A percentile compares a stretch with the other conserved stretches of the same genome.
These are phyloP conservation scores for Phytopythium aichiense DNA, from an alignment of 352 stramenopile species.

Conservation along the genomic window DNA sequence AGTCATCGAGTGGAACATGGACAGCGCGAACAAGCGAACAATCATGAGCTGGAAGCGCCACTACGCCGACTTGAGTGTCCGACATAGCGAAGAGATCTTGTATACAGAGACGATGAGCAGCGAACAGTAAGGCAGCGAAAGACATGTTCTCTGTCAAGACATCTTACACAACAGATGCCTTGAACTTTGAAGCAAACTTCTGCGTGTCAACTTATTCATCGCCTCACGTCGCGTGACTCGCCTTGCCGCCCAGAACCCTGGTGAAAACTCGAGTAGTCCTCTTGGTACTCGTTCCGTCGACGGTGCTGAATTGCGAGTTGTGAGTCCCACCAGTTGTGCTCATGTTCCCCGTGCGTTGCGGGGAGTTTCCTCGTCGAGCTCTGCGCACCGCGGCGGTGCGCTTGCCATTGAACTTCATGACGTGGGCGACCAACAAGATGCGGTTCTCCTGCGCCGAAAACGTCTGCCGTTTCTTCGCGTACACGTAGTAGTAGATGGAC, in stretches of 20 bases:
- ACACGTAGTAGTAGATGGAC: constrained; percentile 15
- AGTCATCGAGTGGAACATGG: constrained; percentile 53
- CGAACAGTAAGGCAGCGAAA: background rate
- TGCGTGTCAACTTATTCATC: background rate
- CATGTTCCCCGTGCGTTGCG: background rate
- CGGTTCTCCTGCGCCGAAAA: constrained; percentile 16
- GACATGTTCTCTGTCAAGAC: background rate
- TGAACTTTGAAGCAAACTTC: background rate
- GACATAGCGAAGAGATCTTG: constrained; percentile 20
- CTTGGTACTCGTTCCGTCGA: background rate
- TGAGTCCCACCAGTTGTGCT: background rate
- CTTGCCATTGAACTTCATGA: constrained; percentile 12
- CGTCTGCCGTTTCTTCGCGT: constrained; percentile 16
- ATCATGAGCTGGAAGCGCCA: constrained; percentile 30
- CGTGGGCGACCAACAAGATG: constrained; percentile 11
- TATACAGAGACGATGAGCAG: constrained; percentile 18
- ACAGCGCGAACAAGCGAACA: constrained; percentile 13
- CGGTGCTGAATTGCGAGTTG: background rate
- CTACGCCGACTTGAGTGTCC: constrained; percentile 5
- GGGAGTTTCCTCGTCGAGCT: background rate
- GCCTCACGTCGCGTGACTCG: background rate
- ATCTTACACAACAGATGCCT: background rate
- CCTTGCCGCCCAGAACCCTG: background rate
- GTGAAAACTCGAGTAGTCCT: background rate
- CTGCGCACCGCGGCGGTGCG: constrained; percentile 1